phyloP scores from a whole-genome alignment of 257 asterid species.

The Petunia axillaris region DNA sequence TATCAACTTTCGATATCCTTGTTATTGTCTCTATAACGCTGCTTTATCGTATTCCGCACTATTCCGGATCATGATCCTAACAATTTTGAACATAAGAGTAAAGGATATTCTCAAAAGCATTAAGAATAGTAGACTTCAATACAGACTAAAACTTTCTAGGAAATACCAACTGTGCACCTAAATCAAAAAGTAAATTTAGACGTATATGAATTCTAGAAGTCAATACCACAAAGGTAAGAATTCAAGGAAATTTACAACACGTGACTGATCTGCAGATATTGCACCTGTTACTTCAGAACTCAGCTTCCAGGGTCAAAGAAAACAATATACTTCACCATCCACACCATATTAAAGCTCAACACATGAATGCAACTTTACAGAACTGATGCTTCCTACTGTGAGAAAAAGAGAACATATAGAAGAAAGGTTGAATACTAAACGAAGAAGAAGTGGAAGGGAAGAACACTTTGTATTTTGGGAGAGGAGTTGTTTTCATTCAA shows the following conservation, averaged over 20 bases:
- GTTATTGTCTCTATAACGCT: no score
- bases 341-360: not conserved
- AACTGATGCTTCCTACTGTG: not conserved
- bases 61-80: no score
- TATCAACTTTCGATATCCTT: no score
- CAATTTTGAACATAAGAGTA: slow-evolving; percentile 5
- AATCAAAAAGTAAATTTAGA: not conserved
- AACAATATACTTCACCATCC: not conserved
- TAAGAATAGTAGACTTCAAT: slow-evolving; percentile 23
- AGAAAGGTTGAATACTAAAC: no score
- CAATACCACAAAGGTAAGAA: slow-evolving; percentile 15
- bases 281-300: slow-evolving; percentile 10
- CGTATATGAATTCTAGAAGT: slow-evolving; percentile 13
- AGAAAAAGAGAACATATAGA: no score
- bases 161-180: slow-evolving; percentile 20
- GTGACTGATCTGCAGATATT: slow-evolving; percentile 5
- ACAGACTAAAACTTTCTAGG: slow-evolving; percentile 19
- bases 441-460: no score
- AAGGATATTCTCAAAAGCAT: slow-evolving; percentile 4
- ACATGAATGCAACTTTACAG: not conserved
- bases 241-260: slow-evolving; percentile 19
- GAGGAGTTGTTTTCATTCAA: no score
- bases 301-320: slow-evolving; percentile 16
- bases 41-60: no score
- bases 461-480: no score